Percentiles rank a stretch among this genome's conserved stretches.
Conservation (phyloP, 352 stramenopile genomes). For the Pythium phragmitis region DNA sequence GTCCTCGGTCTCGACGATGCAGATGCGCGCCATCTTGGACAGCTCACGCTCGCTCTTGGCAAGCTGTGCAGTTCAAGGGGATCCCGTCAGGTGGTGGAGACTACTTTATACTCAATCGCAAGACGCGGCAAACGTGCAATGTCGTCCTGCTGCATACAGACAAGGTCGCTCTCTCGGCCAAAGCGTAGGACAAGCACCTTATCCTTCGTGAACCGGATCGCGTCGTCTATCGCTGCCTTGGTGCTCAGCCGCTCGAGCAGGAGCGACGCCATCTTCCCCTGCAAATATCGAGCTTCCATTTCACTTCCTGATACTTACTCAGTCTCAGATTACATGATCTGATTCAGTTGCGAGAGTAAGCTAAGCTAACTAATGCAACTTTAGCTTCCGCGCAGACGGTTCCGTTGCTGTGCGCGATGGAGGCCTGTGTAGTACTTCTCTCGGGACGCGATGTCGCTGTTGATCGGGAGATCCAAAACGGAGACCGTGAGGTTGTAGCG, state of each 20-base stretch:
- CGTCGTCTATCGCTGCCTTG: conserved; percentile 72
- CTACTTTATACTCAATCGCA: no score
- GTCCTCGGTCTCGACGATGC: conserved; percentile 66
- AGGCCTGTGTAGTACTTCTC: conserved; percentile 62
- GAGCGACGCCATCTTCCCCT: conserved; percentile 54
- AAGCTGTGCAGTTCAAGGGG: conserved; percentile 37
- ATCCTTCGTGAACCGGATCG: conserved; percentile 76
- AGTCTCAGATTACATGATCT: no score
- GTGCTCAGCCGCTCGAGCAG: conserved; percentile 61
- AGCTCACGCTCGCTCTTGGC: conserved; percentile 73
- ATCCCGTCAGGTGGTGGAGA: neutral
- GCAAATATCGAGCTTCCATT: neutral
- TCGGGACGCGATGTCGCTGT: conserved; percentile 42
- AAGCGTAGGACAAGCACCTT: conserved; percentile 86
- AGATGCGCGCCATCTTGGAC: conserved; percentile 77
- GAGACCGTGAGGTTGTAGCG: conserved; percentile 56
- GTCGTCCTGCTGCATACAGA: conserved; percentile 85
- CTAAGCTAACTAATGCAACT: neutral
- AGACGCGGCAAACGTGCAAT: conserved; percentile 41
- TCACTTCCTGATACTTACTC: neutral
- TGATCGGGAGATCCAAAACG: conserved; percentile 57
- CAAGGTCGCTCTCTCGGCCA: conserved; percentile 52
- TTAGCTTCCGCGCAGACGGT: neutral
- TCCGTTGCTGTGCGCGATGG: conserved; percentile 26
- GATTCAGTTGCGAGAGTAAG: neutral